Evolutionary conservation across 257 asterid species (phyloP).

Genomic region (Prunella vulgaris): DNA sequence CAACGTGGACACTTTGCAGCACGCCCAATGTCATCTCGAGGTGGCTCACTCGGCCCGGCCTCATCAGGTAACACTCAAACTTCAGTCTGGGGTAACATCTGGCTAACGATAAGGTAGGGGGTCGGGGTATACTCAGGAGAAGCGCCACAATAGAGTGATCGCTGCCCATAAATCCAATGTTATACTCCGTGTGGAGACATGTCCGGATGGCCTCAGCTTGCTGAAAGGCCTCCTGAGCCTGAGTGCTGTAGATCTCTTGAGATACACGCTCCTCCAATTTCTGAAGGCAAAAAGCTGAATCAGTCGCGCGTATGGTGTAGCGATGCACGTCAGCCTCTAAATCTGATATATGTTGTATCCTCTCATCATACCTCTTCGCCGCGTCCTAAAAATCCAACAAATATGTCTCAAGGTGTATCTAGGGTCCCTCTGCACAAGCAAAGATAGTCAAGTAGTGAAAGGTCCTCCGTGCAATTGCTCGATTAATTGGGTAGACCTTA

Average conservation of each 20-base stretch:
- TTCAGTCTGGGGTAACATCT: no score
- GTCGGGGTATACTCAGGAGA: no score
- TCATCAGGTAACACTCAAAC: no score
- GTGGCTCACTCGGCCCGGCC: no score
- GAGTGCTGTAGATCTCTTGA: not conserved
- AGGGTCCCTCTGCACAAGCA: not conserved
- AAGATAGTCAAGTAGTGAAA: not conserved
- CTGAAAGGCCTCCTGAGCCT: no score
- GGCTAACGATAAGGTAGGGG: no score
- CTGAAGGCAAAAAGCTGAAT: not conserved
- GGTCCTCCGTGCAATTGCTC: not conserved
- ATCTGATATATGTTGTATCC: not conserved
- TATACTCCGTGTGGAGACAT: no score
- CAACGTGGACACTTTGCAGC: no score
- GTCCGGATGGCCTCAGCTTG: no score
- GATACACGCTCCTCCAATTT: not conserved
- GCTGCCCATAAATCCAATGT: no score
- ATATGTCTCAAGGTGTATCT: not conserved
- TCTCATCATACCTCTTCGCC: not conserved
- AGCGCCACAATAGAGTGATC: no score
- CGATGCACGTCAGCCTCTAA: not conserved
- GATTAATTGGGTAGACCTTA: not conserved
- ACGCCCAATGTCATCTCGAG: no score
- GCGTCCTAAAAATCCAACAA: not conserved
- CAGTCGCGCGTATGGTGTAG: not conserved